Evolutionary conservation across 2,329 filamentous ascomycete genomes (phyloP).

Genomic region (Neobulgaria alba): DNA sequence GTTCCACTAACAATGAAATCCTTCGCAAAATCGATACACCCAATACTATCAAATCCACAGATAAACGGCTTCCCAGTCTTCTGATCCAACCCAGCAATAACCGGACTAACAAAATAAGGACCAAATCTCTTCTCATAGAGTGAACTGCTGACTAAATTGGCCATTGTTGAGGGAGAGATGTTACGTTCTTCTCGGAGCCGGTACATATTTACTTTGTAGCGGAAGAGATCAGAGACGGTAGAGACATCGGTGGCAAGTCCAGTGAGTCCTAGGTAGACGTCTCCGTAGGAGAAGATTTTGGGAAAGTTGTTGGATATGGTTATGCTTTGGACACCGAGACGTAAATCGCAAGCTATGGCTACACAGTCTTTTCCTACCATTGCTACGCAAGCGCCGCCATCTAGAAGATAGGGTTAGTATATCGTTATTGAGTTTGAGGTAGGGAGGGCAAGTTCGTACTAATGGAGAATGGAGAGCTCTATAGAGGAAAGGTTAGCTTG

Average conservation of each 20-base stretch:
- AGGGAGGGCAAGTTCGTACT: slow-evolving; percentile 48
- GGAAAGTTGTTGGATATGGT: slow-evolving; percentile 99
- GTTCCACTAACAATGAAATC: slow-evolving; percentile 98
- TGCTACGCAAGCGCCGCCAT: slow-evolving; percentile 90
- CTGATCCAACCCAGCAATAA: slow-evolving; percentile 89
- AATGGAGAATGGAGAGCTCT: slow-evolving; percentile 93
- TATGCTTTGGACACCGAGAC: slow-evolving; percentile 89
- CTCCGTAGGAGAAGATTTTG: slow-evolving; percentile 97
- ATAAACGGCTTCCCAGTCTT: slow-evolving; percentile 95
- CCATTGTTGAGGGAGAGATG: slow-evolving; percentile 90
- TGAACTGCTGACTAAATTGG: slow-evolving; percentile 84
- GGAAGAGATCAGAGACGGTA: slow-evolving; percentile 93
- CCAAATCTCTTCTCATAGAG: slow-evolving; percentile 96
- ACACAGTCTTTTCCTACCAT: slow-evolving; percentile 99
- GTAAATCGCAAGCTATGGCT: slow-evolving; percentile 97
- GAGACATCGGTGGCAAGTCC: slow-evolving; percentile 93
- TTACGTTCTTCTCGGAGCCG: slow-evolving; percentile 93
- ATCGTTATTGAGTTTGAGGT: slow-evolving; percentile 3
- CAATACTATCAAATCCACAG: slow-evolving; percentile 97
- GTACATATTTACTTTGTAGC: slow-evolving; percentile 99
- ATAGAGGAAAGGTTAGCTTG: slow-evolving; percentile 29
- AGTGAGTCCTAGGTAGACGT: slow-evolving; percentile 90
- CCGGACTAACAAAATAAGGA: slow-evolving; percentile 90
- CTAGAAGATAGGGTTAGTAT: slow-evolving; percentile 30
- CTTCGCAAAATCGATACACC: slow-evolving; percentile 98